Base-by-base conservation (phyloP, 768 basidiomycete genomes). In the Symmetrospora coprosmae region DNA sequence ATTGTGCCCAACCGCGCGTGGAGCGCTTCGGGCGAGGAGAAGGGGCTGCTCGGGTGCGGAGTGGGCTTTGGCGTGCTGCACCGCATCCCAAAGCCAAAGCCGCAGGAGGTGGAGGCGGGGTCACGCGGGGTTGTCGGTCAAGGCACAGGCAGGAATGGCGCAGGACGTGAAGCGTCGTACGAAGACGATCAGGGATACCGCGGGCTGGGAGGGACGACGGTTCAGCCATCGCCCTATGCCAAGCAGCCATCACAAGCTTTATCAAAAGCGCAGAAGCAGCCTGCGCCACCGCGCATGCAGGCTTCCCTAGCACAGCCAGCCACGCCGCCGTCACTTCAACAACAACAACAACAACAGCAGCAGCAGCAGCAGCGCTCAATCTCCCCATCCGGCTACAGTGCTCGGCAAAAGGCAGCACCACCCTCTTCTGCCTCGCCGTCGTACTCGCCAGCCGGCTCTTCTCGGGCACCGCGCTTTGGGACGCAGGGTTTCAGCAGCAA, bases 11-110 rank as follows among this genome's bases (percentile, higher is more conserved):
- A 66, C 50, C 50, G 55, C 25, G 33, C 37, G 21, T 87, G 96
- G 50, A 92, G 94, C 9, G 87, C 92, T 66, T 96, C 92, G 91
- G 92, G 92, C 43, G 37, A 11, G 8, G 92, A 92, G 5, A 91
- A 91, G 71, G 91, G 92, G 0, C 77, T 97, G 27, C 76, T 97
- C 13, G 92, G 92, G 39, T 96, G 91, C 67, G 85, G 96, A 28
- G 94, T 97, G 45, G 92, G 92, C 84, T 92, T 71, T 61, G 83
- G 62, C 4, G 79, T 94, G 21, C 75, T 97, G 33, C 92, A 97
- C 73, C 82, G 92, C 53, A 92, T 97, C 64, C 91, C 91, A 4
- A 80, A 84, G 34, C 82, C 85, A 40, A 78, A 82, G 11, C 74
- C 76, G 30, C 81, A 82, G 16, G 16, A 5, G 41, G 40, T 28